Evolutionary conservation across 306 rosid genomes (phyloP).

Genomic region (Arachis stenosperma): DNA sequence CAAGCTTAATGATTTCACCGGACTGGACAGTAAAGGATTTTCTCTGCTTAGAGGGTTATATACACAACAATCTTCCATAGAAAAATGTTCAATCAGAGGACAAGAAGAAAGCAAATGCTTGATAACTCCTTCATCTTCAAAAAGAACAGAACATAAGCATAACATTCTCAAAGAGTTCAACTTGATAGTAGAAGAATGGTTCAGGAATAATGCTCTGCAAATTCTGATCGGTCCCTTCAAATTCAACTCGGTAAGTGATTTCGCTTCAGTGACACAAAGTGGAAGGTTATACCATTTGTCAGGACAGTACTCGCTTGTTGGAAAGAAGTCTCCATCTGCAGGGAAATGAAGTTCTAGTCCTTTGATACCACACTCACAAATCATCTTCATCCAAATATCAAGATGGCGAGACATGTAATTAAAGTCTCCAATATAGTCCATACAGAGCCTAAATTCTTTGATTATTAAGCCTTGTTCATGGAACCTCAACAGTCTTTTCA

Average conservation of each 20-base stretch:
- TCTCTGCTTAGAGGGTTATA: background rate
- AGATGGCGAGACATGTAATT: constrained; percentile 6
- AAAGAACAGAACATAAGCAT: background rate
- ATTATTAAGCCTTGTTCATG: constrained; percentile 22
- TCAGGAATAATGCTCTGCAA: constrained; percentile 22
- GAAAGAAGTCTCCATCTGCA: background rate
- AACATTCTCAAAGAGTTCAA: constrained; percentile 29
- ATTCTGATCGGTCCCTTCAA: constrained; percentile 16
- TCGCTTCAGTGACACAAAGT: constrained; percentile 4
- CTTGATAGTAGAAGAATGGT: background rate
- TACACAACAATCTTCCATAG: too few species aligned
- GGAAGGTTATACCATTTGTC: constrained; percentile 30
- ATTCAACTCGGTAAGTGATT: constrained; percentile 32
- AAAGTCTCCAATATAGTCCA: background rate
- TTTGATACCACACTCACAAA: constrained; percentile 21
- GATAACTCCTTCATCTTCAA: background rate
- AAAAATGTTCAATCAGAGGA: constrained; percentile 12
- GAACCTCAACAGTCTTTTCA: constrained; percentile 22
- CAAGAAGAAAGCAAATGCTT: constrained; percentile 37
- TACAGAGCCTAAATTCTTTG: constrained; percentile 23
- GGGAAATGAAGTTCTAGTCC: constrained; percentile 32
- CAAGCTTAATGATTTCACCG: constrained; percentile 24
- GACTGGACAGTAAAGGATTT: too few species aligned
- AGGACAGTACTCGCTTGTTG: too few species aligned
- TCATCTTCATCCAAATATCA: constrained; percentile 41